A percentile compares a stretch with the other conserved stretches of the same genome.
These are phyloP conservation scores for Stachybotrys chlorohalonatus DNA, from an alignment of 2,329 filamentous ascomycete species.

Conservation along the genomic window DNA sequence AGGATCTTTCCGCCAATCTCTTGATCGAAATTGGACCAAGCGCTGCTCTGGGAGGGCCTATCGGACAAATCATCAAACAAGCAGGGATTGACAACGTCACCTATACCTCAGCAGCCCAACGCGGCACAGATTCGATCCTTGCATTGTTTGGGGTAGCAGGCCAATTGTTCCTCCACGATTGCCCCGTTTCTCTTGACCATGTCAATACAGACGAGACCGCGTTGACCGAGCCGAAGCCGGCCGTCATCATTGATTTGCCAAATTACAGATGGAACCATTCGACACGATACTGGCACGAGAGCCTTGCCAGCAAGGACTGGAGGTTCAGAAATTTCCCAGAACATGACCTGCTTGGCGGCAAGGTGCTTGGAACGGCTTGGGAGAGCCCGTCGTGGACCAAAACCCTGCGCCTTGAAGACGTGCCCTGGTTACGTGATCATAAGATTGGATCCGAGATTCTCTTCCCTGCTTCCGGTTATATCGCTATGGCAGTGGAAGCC, in stretches of 20 bases:
- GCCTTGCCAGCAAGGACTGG: conserved; percentile 22
- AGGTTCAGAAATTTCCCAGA: conserved; percentile 26
- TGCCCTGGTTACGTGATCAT: conserved; percentile 32
- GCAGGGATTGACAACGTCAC: conserved; percentile 2
- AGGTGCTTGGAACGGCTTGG: conserved; percentile 18
- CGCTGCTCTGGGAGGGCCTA: conserved; percentile 12
- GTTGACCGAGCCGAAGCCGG: too few relatives aligned
- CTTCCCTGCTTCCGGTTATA: conserved; percentile 30
- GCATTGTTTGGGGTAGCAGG: conserved; percentile 2
- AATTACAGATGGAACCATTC: conserved; percentile 36
- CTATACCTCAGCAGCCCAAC: conserved; percentile 1
- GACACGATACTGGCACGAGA: conserved; percentile 33
- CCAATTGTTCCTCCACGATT: conserved; percentile 1
- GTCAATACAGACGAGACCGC: conserved; percentile 1
- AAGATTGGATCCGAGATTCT: conserved; percentile 26
- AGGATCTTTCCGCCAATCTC: conserved; percentile 6
- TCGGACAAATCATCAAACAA: conserved; percentile 12
- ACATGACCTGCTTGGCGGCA: conserved; percentile 32
- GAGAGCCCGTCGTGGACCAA: conserved; percentile 26
- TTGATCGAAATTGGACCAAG: conserved; percentile 21
- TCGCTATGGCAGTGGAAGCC: conserved; percentile 30
- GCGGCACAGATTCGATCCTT: background rate
- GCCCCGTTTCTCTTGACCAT: background rate
- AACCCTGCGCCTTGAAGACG: conserved; percentile 24
- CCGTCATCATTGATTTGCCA: conserved; percentile 26